Conservation (phyloP, 352 stramenopile species). For the Stephanocyclus meneghinianus region DNA sequence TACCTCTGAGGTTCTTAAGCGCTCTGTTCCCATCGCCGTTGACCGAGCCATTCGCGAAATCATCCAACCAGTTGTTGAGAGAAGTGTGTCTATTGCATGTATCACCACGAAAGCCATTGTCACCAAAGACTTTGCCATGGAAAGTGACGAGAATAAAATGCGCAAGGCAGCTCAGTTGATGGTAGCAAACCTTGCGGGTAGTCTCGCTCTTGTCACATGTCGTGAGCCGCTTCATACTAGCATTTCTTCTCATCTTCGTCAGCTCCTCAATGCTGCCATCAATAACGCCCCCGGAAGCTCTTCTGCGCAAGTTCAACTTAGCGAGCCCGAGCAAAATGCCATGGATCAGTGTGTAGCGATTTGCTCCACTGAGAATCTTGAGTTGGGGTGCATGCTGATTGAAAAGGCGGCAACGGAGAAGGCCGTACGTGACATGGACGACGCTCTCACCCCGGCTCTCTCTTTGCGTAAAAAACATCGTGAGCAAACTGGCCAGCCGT, state of each 20-base stretch:
- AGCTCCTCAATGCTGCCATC: constrained; percentile 85
- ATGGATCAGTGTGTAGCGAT: constrained; percentile 97
- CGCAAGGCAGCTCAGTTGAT: constrained; percentile 96
- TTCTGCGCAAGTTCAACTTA: constrained; percentile 46
- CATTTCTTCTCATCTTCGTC: constrained; percentile 94
- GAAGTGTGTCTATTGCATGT: constrained; percentile 97
- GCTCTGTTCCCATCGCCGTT: constrained; percentile 94
- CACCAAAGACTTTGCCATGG: constrained; percentile 99
- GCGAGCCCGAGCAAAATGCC: constrained; percentile 86
- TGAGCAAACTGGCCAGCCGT: constrained; percentile 86
- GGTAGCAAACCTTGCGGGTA: constrained; percentile 97
- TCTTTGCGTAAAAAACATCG: constrained; percentile 88
- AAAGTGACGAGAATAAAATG: constrained; percentile 93
- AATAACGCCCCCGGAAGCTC: constrained; percentile 38
- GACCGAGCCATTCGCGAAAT: constrained; percentile 98
- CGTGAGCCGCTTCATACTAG: constrained; percentile 96
- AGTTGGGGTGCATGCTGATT: constrained; percentile 98
- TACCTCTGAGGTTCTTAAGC: constrained; percentile 82
- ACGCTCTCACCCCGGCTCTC: constrained; percentile 89
- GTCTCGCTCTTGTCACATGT: constrained; percentile 95
- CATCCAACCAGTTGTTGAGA: constrained; percentile 97
- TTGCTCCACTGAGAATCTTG: constrained; percentile 97
- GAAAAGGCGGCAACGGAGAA: constrained; percentile 99
- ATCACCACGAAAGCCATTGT: constrained; percentile 98
- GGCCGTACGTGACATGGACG: constrained; percentile 96